Percentiles rank a stretch among this genome's conserved stretches.
phyloP scores from a whole-genome alignment of 208 protist species.

The Trypanosoma grayi region DNA sequence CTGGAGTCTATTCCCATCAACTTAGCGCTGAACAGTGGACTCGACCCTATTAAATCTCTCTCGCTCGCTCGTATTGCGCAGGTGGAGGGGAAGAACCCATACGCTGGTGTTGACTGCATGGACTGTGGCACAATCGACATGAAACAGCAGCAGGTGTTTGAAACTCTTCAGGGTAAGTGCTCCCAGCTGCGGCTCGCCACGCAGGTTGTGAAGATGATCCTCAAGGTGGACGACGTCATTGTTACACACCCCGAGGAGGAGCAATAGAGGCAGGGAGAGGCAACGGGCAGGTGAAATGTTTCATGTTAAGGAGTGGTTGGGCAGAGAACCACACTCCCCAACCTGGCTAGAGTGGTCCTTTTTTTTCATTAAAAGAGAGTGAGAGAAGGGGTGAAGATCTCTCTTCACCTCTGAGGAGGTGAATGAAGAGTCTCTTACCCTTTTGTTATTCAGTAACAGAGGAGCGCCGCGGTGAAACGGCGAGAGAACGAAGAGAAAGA shows the following conservation, averaged over 20 bases:
- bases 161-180: slow-evolving; percentile 98
- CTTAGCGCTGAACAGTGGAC: slow-evolving; percentile 98
- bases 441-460: too few species aligned
- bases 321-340: too few species aligned
- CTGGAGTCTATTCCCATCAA: slow-evolving; percentile 99
- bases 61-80: slow-evolving; percentile 96
- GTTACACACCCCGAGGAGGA: slow-evolving; percentile 81
- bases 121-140: slow-evolving; percentile 95
- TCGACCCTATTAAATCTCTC: slow-evolving; percentile 96
- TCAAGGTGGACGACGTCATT: slow-evolving; percentile 99
- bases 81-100: slow-evolving; percentile 93
- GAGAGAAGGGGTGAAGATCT: too few species aligned
- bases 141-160: slow-evolving; percentile 98
- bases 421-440: too few species aligned
- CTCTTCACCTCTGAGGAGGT: too few species aligned
- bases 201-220: slow-evolving; percentile 99
- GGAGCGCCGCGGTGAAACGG: too few species aligned
- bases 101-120: slow-evolving; percentile 98
- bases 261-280: slow-evolving; percentile 30
- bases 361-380: too few species aligned
- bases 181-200: slow-evolving; percentile 99
- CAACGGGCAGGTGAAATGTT: neutral
- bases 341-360: too few species aligned
- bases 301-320: neutral
- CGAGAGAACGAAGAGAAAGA: neutral